These are phyloP conservation scores for Ophiocordyceps robertsii DNA, from an alignment of 2,329 filamentous ascomycete species.

Conservation along the genomic window DNA sequence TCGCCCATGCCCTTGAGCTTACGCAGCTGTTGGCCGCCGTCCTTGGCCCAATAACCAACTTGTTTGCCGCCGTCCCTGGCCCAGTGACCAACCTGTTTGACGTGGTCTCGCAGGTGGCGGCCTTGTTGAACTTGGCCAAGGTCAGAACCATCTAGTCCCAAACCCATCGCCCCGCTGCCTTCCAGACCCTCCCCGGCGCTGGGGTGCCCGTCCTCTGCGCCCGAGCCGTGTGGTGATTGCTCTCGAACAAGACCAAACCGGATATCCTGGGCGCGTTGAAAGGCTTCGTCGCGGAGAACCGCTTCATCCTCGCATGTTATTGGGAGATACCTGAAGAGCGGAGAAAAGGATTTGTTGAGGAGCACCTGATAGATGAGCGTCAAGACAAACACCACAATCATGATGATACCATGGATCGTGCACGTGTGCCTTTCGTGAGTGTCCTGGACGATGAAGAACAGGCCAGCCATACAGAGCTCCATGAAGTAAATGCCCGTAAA, in stretches of 20 bases:
- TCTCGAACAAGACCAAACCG: constrained; percentile 49
- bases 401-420: constrained; percentile 65
- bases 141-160: constrained; percentile 26
- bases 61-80: constrained; percentile 18
- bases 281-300: constrained; percentile 78
- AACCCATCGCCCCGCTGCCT: constrained; percentile 23
- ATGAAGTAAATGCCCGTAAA: constrained; percentile 93
- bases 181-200: constrained; percentile 23
- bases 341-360: constrained; percentile 71
- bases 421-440: constrained; percentile 41
- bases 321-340: constrained; percentile 76
- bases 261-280: constrained; percentile 62
- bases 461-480: constrained; percentile 76
- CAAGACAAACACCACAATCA: constrained; percentile 61
- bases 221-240: constrained; percentile 30
- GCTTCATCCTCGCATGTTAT: constrained; percentile 95
- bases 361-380: constrained; percentile 69
- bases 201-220: constrained; percentile 19
- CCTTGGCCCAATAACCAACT: constrained; percentile 22
- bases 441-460: constrained; percentile 70
- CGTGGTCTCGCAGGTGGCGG: constrained; percentile 25
- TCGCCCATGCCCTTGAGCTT: constrained; percentile 23
- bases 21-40: constrained; percentile 33
- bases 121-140: constrained; percentile 4
- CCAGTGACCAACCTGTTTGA: constrained; percentile 31